phyloP scores from a whole-genome alignment of 2,329 filamentous ascomycete genomes.

The Monosporascus ibericus region DNA sequence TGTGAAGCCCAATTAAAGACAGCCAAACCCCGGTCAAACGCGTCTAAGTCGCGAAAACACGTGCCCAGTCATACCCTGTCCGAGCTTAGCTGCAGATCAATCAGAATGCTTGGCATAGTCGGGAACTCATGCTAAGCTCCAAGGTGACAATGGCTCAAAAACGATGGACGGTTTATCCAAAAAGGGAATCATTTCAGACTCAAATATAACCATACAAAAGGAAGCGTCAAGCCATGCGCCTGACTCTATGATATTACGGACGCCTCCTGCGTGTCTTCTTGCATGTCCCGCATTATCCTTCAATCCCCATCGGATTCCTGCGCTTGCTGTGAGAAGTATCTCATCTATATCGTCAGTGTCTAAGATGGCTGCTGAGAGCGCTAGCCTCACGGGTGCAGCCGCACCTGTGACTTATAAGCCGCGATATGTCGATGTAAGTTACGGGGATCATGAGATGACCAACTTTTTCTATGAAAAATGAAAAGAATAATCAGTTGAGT shows the following conservation, averaged over 20 bases:
- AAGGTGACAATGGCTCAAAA: too few species aligned
- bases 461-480: too few species aligned
- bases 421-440: constrained; percentile 57
- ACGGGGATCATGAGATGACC: too few species aligned
- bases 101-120: background rate
- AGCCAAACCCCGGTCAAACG: background rate
- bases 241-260: background rate
- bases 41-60: background rate
- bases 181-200: too few species aligned
- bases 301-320: too few species aligned
- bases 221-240: background rate
- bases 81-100: background rate
- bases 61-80: background rate
- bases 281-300: too few species aligned
- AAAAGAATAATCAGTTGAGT: too few species aligned
- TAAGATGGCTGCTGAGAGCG: constrained; percentile 20
- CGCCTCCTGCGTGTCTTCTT: background rate
- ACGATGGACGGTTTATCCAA: too few species aligned
- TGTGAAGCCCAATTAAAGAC: background rate
- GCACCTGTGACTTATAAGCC: constrained; percentile 32
- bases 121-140: too few species aligned
- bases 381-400: constrained; percentile 12
- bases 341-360: constrained; percentile 3
- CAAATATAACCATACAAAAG: background rate
- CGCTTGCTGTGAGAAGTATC: background rate